Conservation (phyloP, 176 grass and related monocot species). For the Musa itinerans region DNA sequence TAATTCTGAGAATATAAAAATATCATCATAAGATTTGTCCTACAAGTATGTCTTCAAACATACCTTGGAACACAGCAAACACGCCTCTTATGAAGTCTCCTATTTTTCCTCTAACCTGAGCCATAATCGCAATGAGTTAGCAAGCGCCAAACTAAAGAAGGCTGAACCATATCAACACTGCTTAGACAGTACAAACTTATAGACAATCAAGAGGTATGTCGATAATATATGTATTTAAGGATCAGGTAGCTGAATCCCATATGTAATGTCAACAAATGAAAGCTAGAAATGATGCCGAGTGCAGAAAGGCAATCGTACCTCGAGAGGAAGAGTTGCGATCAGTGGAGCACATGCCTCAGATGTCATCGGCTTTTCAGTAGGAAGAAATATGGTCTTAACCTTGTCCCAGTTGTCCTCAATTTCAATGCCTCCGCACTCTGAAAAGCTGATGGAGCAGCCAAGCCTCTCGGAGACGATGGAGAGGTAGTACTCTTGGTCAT, state of each 20-base stretch:
- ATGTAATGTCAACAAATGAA: not conserved
- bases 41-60: not conserved
- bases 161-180: not conserved
- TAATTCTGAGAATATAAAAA: not conserved
- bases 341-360: conserved; percentile 69
- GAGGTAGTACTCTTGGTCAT: conserved; percentile 94
- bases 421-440: conserved; percentile 88
- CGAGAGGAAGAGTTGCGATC: conserved; percentile 84
- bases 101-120: conserved; percentile 82
- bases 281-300: not conserved
- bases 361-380: conserved; percentile 67
- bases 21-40: not conserved
- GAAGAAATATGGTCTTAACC: conserved; percentile 83
- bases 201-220: not conserved
- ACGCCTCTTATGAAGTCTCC: conserved; percentile 68
- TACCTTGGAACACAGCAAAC: conserved; percentile 97
- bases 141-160: conserved; percentile 7
- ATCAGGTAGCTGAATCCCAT: not conserved
- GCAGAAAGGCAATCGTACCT: conserved; percentile 33
- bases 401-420: conserved; percentile 99
- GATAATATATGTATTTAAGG: not conserved
- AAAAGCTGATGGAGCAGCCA: conserved; percentile 83
- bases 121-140: conserved; percentile 14
- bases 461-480: conserved; percentile 75
- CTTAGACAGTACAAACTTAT: too few relatives aligned